Conservation (phyloP, 2,329 filamentous ascomycete genomes). For the Penicillium palitans region DNA sequence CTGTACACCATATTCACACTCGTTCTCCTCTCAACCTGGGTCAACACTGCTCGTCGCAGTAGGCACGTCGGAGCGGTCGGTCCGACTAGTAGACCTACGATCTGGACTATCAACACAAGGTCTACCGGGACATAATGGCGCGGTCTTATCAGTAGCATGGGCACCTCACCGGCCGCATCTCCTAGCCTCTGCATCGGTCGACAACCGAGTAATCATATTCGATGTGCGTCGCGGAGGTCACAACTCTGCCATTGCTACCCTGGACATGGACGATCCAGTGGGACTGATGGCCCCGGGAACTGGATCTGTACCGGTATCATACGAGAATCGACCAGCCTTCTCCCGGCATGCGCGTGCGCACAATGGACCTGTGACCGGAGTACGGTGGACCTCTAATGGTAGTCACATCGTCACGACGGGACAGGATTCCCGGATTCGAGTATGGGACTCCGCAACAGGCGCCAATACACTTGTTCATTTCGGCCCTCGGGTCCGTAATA, state of each 20-base stretch:
- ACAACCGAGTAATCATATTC: slow-evolving; percentile 82
- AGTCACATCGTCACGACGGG: slow-evolving; percentile 75
- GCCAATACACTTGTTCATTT: slow-evolving; percentile 89
- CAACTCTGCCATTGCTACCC: slow-evolving; percentile 69
- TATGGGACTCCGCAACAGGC: slow-evolving; percentile 80
- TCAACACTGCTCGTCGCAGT: slow-evolving; percentile 78
- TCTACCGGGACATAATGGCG: slow-evolving; percentile 66
- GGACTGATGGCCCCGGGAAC: slow-evolving; percentile 56
- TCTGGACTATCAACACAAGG: slow-evolving; percentile 75
- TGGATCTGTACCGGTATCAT: slow-evolving; percentile 32
- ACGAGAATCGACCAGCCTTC: slow-evolving; percentile 41
- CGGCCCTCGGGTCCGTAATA: slow-evolving; percentile 77
- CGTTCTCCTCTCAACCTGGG: slow-evolving; percentile 66
- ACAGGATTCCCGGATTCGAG: slow-evolving; percentile 78
- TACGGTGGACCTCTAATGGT: slow-evolving; percentile 82
- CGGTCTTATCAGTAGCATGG: slow-evolving; percentile 73
- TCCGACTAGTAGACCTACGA: slow-evolving; percentile 81
- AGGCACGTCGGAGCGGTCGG: slow-evolving; percentile 79
- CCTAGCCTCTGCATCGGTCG: slow-evolving; percentile 78
- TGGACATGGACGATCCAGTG: slow-evolving; percentile 81
- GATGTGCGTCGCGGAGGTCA: slow-evolving; percentile 72
- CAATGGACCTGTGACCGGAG: slow-evolving; percentile 76
- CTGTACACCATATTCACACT: slow-evolving; percentile 60
- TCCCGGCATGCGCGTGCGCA: slow-evolving; percentile 64
- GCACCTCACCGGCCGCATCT: slow-evolving; percentile 77